Evolutionary conservation across 1,284 basidiomycete genomes (phyloP).

Genomic region (Fistulina hepatica): DNA sequence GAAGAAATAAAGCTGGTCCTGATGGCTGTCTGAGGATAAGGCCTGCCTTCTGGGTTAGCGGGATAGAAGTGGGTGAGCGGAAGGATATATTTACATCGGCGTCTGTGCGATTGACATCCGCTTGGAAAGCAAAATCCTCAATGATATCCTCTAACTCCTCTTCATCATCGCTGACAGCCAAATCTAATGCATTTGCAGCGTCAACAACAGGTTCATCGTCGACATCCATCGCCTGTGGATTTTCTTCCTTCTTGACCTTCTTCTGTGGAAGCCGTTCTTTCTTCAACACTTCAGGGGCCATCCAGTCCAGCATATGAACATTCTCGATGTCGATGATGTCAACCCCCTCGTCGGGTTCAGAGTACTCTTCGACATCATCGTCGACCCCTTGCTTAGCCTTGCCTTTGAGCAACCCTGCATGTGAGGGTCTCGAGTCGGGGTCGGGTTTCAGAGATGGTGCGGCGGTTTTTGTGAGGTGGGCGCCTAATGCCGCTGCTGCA

Average conservation of each 20-base stretch:
- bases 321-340: conserved; percentile 83
- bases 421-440: conserved; percentile 16
- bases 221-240: conserved; percentile 18
- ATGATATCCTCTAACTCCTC: conserved; percentile 79
- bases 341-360: conserved; percentile 82
- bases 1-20: conserved; percentile 78
- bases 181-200: conserved; percentile 62
- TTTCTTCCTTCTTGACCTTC: conserved; percentile 39
- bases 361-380: conserved; percentile 61
- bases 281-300: conserved; percentile 74
- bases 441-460: conserved; percentile 31
- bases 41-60: no score
- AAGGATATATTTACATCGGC: conserved; percentile 31
- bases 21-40: no score
- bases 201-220: conserved; percentile 39
- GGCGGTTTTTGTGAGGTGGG: conserved; percentile 10
- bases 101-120: conserved; percentile 26
- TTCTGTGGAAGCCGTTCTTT: conserved; percentile 41
- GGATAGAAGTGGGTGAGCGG: no score
- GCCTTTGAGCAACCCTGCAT: conserved; percentile 18
- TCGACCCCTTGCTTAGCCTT: conserved; percentile 24
- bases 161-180: conserved; percentile 79
- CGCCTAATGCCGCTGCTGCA: background rate
- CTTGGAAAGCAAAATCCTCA: conserved; percentile 59
- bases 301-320: conserved; percentile 75